Conservation (phyloP, 2,329 filamentous ascomycete genomes). For the Fusarium nanum region DNA sequence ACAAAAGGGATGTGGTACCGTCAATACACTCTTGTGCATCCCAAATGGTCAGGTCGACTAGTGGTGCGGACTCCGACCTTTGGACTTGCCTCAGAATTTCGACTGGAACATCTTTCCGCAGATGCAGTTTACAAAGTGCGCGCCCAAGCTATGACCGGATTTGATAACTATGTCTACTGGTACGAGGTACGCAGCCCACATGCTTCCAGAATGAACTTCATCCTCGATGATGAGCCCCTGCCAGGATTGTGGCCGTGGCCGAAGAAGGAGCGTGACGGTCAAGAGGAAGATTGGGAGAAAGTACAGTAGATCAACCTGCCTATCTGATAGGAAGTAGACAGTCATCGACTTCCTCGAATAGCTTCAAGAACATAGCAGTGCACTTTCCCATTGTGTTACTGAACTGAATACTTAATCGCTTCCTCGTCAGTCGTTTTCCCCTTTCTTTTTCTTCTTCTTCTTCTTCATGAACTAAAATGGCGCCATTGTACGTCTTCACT, state of each 20-base stretch:
- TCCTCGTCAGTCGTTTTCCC: too few species aligned
- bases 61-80: background rate
- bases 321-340: background rate
- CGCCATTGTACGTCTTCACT: too few species aligned
- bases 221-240: background rate
- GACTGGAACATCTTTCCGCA: background rate
- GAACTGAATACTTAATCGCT: background rate
- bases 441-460: too few species aligned
- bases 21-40: background rate
- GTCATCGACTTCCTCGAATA: background rate
- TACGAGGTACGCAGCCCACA: background rate
- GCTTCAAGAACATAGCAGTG: background rate
- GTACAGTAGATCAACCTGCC: background rate
- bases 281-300: background rate
- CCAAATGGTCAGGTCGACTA: background rate
- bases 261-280: accelerated
- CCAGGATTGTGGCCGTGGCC: constrained; percentile 9
- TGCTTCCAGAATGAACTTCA: background rate
- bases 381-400: background rate
- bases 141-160: accelerated
- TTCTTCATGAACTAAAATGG: too few species aligned
- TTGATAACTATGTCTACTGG: background rate
- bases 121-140: accelerated
- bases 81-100: background rate
- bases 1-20: background rate